Conservation (phyloP, 805 yeast species). For the Teunomyces cretensis region DNA sequence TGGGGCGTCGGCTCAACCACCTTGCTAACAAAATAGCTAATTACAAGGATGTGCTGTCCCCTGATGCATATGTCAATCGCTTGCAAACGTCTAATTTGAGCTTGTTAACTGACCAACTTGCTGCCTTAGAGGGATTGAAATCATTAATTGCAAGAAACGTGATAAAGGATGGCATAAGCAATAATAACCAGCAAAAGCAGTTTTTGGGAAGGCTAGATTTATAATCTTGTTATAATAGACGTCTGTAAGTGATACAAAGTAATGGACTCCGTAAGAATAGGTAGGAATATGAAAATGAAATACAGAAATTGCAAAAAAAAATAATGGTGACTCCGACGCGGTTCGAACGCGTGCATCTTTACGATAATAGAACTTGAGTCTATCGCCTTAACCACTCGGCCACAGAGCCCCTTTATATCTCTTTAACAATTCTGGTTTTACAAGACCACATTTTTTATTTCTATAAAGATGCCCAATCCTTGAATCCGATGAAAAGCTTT, state of each 20-base stretch:
- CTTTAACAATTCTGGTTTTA: too few species aligned
- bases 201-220: constrained; percentile 2
- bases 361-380: constrained; percentile 15
- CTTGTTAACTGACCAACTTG: constrained; percentile 30
- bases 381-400: constrained; percentile 16
- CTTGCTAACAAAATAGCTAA: constrained; percentile 24
- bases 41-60: constrained; percentile 8
- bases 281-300: too few species aligned
- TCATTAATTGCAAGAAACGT: constrained; percentile 14
- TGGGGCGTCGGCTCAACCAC: constrained; percentile 25
- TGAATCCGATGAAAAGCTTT: too few species aligned
- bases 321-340: constrained; percentile 13
- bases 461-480: too few species aligned
- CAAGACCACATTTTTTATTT: too few species aligned
- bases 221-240: background rate
- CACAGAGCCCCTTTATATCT: constrained; percentile 9
- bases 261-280: too few species aligned
- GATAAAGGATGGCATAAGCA: constrained; percentile 8
- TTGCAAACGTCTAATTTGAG: constrained; percentile 28
- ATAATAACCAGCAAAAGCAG: constrained; percentile 1
- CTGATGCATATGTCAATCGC: constrained; percentile 11
- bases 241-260: too few species aligned
- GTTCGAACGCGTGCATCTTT: constrained; percentile 14
- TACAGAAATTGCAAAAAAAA: constrained; percentile 6
- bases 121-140: constrained; percentile 21